Conservation (phyloP, 1,284 basidiomycete genomes). For the Ustilago trichophora region DNA sequence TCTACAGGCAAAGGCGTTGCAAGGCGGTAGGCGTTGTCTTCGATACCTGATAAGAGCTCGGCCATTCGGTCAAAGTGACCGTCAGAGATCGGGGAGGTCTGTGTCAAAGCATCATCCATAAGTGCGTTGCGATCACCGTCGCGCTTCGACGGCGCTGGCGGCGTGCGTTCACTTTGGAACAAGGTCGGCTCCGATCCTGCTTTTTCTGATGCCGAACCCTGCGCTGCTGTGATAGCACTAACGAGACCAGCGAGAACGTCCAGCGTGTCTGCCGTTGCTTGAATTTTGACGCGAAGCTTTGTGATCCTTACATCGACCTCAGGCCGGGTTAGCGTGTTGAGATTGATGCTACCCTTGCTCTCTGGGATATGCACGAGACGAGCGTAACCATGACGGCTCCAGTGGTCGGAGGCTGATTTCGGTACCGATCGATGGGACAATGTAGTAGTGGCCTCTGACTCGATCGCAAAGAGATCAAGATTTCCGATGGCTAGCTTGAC, state of each 20-base stretch:
- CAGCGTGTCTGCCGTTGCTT: slow-evolving; percentile 52
- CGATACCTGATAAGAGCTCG: slow-evolving; percentile 73
- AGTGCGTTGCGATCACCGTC: too few species aligned
- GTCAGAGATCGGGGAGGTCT: not conserved
- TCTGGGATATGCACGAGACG: slow-evolving; percentile 66
- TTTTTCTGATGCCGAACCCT: not conserved
- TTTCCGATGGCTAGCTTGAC: slow-evolving; percentile 36
- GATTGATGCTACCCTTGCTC: slow-evolving; percentile 30
- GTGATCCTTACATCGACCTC: slow-evolving; percentile 53
- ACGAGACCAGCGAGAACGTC: slow-evolving; percentile 19
- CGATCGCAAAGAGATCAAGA: slow-evolving; percentile 31
- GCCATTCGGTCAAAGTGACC: slow-evolving; percentile 17
- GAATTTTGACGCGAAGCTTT: slow-evolving; percentile 39
- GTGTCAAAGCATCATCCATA: not conserved
- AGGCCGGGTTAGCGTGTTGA: slow-evolving; percentile 53
- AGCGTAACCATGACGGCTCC: slow-evolving; percentile 31
- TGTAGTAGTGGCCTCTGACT: not conserved
- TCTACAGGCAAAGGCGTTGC: slow-evolving; percentile 74
- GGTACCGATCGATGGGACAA: not conserved
- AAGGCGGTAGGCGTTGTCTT: slow-evolving; percentile 81
- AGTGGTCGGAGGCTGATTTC: slow-evolving; percentile 32
- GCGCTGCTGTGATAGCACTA: slow-evolving; percentile 1
- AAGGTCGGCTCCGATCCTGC: not conserved
- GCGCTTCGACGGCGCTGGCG: not conserved
- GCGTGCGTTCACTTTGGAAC: not conserved